A percentile compares a stretch with the other conserved stretches of the same genome.
phyloP scores from a whole-genome alignment of 2,329 filamentous ascomycete genomes.

The Alternaria gansuensis region DNA sequence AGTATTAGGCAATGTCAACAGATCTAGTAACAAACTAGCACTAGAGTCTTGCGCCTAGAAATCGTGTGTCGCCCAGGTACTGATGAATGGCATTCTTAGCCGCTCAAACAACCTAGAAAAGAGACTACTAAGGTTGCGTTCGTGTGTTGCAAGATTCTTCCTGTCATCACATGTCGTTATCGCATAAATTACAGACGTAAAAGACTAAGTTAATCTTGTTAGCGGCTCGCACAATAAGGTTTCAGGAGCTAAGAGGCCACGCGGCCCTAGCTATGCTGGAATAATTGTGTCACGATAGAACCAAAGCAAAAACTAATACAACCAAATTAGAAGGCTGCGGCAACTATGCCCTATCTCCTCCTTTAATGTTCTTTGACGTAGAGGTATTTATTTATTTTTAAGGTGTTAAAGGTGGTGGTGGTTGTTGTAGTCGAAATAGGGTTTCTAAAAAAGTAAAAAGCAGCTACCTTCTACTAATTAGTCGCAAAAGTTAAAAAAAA shows the following conservation, averaged over 20 bases:
- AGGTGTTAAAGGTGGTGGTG: no score
- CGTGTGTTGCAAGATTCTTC: neutral
- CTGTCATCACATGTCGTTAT: conserved; percentile 2
- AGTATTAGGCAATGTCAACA: neutral
- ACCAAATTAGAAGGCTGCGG: no score
- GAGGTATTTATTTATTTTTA: no score
- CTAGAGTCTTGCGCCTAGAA: neutral
- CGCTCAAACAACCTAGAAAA: no score
- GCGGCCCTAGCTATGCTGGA: conserved; percentile 5
- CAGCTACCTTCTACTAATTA: no score
- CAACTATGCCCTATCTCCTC: no score
- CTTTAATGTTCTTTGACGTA: no score
- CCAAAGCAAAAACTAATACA: neutral
- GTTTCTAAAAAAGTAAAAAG: no score
- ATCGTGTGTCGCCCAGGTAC: conserved; percentile 1
- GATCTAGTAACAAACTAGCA: neutral
- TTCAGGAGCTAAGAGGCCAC: conserved; percentile 3
- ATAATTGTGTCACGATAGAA: neutral
- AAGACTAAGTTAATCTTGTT: conserved; percentile 1
- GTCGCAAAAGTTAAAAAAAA: no score
- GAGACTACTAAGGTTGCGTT: conserved; percentile 1
- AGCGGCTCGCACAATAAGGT: conserved; percentile 3
- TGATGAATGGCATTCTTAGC: neutral
- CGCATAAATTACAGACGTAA: neutral
- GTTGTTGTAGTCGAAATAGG: no score